phyloP scores from a whole-genome alignment of 169 alveolate species.

The Cystoisospora suis region DNA sequence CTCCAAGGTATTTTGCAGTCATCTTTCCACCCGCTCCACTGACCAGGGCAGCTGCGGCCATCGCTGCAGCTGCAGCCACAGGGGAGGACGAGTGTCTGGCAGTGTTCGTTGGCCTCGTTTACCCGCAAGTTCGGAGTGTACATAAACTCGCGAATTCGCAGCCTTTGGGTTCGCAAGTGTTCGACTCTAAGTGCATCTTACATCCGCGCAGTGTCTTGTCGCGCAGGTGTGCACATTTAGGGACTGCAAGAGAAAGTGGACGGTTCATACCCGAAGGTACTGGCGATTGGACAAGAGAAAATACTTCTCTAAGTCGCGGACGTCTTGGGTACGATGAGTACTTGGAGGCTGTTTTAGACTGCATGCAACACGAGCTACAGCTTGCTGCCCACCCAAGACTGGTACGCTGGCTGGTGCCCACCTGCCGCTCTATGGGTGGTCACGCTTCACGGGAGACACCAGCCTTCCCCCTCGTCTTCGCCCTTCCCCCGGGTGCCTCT shows the following conservation, averaged over 20 bases:
- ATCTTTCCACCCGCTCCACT: background rate
- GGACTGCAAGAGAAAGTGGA: too few relatives aligned
- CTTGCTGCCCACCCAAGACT: background rate
- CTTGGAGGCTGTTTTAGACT: background rate
- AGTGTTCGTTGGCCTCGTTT: conserved; percentile 5
- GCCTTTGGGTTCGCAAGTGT: background rate
- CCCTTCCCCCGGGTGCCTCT: conserved; percentile 29
- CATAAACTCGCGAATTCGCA: background rate
- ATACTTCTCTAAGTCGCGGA: background rate
- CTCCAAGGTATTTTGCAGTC: conserved; percentile 4
- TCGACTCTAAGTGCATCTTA: background rate
- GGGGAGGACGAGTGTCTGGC: too few relatives aligned
- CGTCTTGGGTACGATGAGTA: background rate
- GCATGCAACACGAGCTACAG: background rate
- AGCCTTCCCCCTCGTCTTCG: conserved; percentile 26
- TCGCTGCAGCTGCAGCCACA: background rate
- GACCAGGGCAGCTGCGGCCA: conserved; percentile 17
- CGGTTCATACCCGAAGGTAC: too few relatives aligned
- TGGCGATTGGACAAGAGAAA: background rate
- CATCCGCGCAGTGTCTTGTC: background rate
- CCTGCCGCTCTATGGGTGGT: background rate
- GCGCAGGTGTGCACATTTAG: too few relatives aligned
- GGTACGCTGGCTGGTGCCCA: conserved; percentile 7
- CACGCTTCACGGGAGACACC: background rate
- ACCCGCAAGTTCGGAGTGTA: too few relatives aligned